Conservation (phyloP, 169 alveolate species). For the Toxoplasma gondii region DNA sequence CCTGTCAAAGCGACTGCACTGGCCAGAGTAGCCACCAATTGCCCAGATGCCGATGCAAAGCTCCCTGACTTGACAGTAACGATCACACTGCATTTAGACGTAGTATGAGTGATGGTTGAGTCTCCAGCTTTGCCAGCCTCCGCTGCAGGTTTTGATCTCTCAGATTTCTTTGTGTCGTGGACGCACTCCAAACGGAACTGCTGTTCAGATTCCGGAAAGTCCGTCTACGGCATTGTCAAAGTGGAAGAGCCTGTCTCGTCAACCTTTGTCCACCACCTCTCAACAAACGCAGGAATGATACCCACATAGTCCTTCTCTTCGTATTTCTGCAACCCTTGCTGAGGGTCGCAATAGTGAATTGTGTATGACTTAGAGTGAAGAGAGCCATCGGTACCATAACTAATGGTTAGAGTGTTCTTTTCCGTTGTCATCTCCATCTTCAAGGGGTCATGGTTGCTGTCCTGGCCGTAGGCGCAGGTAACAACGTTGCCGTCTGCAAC, state of each 20-base stretch:
- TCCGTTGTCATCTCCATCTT: neutral
- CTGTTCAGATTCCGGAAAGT: neutral
- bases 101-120: neutral
- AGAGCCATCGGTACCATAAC: neutral
- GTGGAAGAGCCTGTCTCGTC: too few species aligned
- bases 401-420: neutral
- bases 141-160: too few species aligned
- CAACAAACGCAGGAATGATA: too few species aligned
- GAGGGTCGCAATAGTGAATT: neutral
- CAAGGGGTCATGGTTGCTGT: neutral
- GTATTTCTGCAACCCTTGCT: too few species aligned
- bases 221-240: too few species aligned
- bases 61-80: neutral
- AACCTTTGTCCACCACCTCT: too few species aligned
- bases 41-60: too few species aligned
- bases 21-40: neutral
- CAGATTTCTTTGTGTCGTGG: neutral
- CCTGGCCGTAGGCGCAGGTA: neutral
- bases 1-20: neutral
- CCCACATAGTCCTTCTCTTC: too few species aligned
- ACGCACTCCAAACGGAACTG: neutral
- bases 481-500: neutral
- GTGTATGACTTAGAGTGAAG: neutral
- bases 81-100: neutral
- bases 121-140: neutral